Percentiles rank a stretch among this genome's conserved stretches.
phyloP scores from a whole-genome alignment of 2,329 filamentous ascomycete genomes.

The Penicillium janthinellum region DNA sequence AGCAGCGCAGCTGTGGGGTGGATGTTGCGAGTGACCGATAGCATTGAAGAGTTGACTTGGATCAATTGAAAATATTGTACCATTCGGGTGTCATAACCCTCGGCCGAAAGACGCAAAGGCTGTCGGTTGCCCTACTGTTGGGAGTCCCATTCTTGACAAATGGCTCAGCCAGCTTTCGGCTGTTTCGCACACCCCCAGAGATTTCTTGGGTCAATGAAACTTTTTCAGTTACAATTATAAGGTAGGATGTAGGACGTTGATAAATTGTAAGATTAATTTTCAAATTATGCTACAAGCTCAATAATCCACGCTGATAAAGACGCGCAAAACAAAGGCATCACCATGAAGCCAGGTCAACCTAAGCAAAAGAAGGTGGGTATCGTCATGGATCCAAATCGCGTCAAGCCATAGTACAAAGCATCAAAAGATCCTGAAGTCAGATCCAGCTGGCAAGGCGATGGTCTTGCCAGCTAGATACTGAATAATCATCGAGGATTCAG shows the following conservation, averaged over 20 bases:
- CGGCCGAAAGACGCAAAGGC: background rate
- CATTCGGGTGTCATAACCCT: background rate
- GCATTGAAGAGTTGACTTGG: background rate
- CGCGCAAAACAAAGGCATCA: constrained; percentile 4
- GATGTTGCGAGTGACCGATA: background rate
- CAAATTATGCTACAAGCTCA: background rate
- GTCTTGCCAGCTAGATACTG: background rate
- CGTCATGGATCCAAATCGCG: constrained; percentile 24
- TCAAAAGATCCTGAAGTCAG: constrained; percentile 3
- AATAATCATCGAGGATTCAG: background rate
- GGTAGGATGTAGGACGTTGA: too few species aligned
- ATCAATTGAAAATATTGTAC: background rate
- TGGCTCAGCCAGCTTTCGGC: background rate
- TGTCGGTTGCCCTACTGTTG: background rate
- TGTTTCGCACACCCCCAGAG: background rate
- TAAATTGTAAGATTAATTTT: background rate
- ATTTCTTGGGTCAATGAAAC: too few species aligned
- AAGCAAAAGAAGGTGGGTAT: constrained; percentile 38
- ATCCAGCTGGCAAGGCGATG: background rate
- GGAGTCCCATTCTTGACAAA: background rate
- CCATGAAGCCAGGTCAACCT: constrained; percentile 7
- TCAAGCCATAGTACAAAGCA: constrained; percentile 22
- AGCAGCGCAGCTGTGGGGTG: constrained; percentile 11
- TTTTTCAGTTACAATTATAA: too few species aligned
- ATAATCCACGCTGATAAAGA: background rate